phyloP scores from a whole-genome alignment of 1,139 yeast species.

The Diutina neorugosa region DNA sequence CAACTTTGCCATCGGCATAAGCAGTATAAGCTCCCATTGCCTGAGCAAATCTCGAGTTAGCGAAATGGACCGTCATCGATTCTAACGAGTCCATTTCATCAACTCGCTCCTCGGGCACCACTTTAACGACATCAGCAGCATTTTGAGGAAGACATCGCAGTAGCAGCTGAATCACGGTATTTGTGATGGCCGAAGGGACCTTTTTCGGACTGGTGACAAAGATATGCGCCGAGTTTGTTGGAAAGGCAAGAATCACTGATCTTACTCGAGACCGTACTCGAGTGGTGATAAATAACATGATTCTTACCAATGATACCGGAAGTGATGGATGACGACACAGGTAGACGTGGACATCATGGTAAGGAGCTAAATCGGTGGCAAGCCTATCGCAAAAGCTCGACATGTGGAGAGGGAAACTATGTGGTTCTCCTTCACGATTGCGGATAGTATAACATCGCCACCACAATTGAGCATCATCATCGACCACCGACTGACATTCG shows the following conservation, averaged over 20 bases:
- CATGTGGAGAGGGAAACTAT: conserved; percentile 24
- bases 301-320: conserved; percentile 47
- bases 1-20: conserved; percentile 56
- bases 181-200: background rate
- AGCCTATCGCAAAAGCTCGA: conserved; percentile 14
- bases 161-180: conserved; percentile 10
- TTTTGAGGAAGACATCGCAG: conserved; percentile 34
- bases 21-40: conserved; percentile 61
- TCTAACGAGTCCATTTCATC: conserved; percentile 32
- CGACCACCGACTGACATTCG: conserved; percentile 54
- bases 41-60: conserved; percentile 45
- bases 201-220: conserved; percentile 16
- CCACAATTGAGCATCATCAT: conserved; percentile 34
- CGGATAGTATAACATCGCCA: conserved; percentile 53
- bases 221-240: conserved; percentile 54
- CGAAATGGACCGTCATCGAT: conserved; percentile 43
- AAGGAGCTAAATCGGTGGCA: background rate
- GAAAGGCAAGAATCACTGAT: conserved; percentile 58
- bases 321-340: conserved; percentile 54
- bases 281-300: conserved; percentile 41
- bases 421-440: conserved; percentile 18
- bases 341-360: conserved; percentile 40
- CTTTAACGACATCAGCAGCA: conserved; percentile 15
- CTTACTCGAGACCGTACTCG: background rate
- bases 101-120: background rate